Conservation (phyloP, 1,284 basidiomycete species). For the Gomphus bonarii region DNA sequence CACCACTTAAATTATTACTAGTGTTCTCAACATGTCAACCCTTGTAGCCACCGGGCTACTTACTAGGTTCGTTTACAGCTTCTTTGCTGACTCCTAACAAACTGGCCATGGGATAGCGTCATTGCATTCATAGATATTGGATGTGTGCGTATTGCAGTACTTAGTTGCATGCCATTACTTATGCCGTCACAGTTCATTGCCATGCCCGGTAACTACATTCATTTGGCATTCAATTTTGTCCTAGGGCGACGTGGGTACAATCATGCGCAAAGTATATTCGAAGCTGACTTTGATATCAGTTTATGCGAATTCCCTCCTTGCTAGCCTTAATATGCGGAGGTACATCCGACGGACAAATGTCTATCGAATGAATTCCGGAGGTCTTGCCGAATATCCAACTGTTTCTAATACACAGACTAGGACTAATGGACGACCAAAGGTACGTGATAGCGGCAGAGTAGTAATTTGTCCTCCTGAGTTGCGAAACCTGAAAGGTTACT, state of each 20-base stretch:
- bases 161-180: not conserved
- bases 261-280: not conserved
- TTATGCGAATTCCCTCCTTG: slow-evolving; percentile 7
- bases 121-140: slow-evolving; percentile 7
- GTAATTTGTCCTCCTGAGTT: not conserved
- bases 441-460: not conserved
- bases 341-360: not conserved
- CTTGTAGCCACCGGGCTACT: slow-evolving; percentile 5
- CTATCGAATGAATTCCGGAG: not conserved
- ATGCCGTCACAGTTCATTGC: not conserved
- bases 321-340: slow-evolving; percentile 3
- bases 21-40: not conserved
- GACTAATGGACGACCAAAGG: not conserved
- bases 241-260: slow-evolving; percentile 2
- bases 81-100: not conserved
- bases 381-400: not conserved
- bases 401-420: not conserved
- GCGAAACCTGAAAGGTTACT: not conserved
- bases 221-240: slow-evolving; percentile 7
- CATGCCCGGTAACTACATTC: slow-evolving; percentile 8
- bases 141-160: not conserved
- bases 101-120: not conserved
- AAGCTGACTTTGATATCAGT: not conserved
- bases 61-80: slow-evolving; percentile 1
- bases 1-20: not conserved